These are phyloP conservation scores for Thalassiosira allenii DNA, from an alignment of 352 stramenopile species.

Conservation along the genomic window DNA sequence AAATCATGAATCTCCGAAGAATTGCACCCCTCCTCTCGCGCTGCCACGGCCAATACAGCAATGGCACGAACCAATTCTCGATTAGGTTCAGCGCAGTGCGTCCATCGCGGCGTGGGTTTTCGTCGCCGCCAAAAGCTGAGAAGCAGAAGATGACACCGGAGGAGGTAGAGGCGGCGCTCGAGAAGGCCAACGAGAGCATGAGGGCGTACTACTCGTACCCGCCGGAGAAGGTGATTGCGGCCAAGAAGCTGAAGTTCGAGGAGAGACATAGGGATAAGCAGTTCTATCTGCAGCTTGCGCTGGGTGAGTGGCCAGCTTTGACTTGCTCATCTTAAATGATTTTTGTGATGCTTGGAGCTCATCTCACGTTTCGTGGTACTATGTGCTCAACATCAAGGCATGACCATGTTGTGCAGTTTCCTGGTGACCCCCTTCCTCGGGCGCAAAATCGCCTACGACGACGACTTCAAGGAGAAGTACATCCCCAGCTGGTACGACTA, in stretches of 20 bases:
- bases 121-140: background rate
- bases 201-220: conserved; percentile 65
- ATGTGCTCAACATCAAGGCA: conserved; percentile 26
- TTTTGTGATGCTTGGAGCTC: background rate
- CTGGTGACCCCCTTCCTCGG: conserved; percentile 74
- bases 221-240: conserved; percentile 57
- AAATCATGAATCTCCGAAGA: conserved; percentile 24
- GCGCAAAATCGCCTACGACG: conserved; percentile 78
- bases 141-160: conserved; percentile 39
- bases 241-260: conserved; percentile 50
- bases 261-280: conserved; percentile 36
- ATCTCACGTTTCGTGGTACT: too few species aligned
- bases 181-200: conserved; percentile 74
- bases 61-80: background rate
- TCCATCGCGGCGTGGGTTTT: background rate
- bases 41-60: background rate
- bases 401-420: conserved; percentile 70
- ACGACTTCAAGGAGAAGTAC: conserved; percentile 78
- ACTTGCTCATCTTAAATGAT: background rate
- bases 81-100: background rate
- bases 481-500: conserved; percentile 84
- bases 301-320: conserved; percentile 37
- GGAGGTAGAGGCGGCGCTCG: conserved; percentile 61
- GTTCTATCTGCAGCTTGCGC: conserved; percentile 68
- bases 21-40: conserved; percentile 9